Base-by-base conservation (phyloP, 495 filamentous ascomycete genomes). In the Aeminium ludgeri region DNA sequence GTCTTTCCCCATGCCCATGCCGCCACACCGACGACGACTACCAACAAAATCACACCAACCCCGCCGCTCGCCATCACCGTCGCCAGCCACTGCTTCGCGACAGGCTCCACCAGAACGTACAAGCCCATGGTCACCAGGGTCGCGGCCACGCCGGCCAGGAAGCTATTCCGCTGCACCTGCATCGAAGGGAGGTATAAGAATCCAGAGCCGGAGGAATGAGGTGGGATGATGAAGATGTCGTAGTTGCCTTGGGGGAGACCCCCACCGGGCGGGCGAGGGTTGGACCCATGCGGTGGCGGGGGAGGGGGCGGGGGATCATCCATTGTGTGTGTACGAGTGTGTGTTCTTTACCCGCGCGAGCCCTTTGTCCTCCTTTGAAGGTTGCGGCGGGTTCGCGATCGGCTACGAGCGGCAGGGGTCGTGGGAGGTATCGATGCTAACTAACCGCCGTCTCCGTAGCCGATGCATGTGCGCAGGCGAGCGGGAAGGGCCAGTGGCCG, bases 151-250 rank as follows among this genome's bases (percentile, higher is more conserved):
- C 89, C 89, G 5, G 84, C 84, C 23, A 82, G 65, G 60, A 95
- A 97, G 58, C 83, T 91, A 61, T 95, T 95, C 48, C 76, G 66
- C 51, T 92, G 74, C 19, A 82, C 76, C 53, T 79, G 70, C 20
- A 97, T 58, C 0, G 83, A 94, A 0, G 89, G 89, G 17, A 97
- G 73, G 59, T 97, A 97, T 8, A 97, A 64, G 57, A 97, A 94
- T 10, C 89, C 89, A 0, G 74, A 70, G 44, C 89, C 89, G 10
- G 86, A 70, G 7, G 85, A 86, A 54, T 95, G 83, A n/a, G 82
- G 82, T 2, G 89, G 87, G 43, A 97, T 85, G 50, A 97, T 78
- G 63, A 95, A 95, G 61, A 95, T 91, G 61, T 96, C 87, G 64
- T 91, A 96, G 55, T 86, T 85, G 20, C 85, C 83, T 0, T 73